phyloP scores from a whole-genome alignment of 768 basidiomycete genomes.

The Trametes cubensis region DNA sequence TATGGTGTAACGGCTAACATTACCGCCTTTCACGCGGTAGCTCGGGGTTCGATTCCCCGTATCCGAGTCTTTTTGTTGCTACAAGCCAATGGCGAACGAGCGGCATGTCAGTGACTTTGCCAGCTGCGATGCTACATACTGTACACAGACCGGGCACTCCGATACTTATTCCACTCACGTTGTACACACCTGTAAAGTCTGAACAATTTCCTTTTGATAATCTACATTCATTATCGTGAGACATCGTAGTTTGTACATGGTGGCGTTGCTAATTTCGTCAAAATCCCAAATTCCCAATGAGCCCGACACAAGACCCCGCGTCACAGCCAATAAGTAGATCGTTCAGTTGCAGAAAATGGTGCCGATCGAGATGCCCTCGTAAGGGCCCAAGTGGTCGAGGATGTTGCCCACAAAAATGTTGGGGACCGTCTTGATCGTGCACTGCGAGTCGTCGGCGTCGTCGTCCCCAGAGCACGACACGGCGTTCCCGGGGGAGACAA shows the following conservation, averaged over 20 bases:
- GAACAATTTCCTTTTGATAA: no score
- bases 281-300: no score
- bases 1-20: constrained; percentile 45
- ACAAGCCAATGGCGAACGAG: no score
- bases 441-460: constrained; percentile 53
- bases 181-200: no score
- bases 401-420: constrained; percentile 53
- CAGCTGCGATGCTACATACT: no score
- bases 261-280: no score
- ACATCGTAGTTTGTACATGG: no score
- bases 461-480: constrained; percentile 55
- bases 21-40: constrained; percentile 44
- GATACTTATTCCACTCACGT: no score
- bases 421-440: constrained; percentile 57
- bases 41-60: constrained; percentile 47
- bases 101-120: no score
- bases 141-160: no score
- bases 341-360: constrained; percentile 41
- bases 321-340: background rate
- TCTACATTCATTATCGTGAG: no score
- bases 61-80: constrained; percentile 32
- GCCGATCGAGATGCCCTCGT: constrained; percentile 54
- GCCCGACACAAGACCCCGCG: no score
- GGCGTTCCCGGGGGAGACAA: constrained; percentile 41
- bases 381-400: constrained; percentile 60